These are phyloP conservation scores for Acer yangbiense DNA, from an alignment of 345 rosid genomes.

Conservation along the genomic window DNA sequence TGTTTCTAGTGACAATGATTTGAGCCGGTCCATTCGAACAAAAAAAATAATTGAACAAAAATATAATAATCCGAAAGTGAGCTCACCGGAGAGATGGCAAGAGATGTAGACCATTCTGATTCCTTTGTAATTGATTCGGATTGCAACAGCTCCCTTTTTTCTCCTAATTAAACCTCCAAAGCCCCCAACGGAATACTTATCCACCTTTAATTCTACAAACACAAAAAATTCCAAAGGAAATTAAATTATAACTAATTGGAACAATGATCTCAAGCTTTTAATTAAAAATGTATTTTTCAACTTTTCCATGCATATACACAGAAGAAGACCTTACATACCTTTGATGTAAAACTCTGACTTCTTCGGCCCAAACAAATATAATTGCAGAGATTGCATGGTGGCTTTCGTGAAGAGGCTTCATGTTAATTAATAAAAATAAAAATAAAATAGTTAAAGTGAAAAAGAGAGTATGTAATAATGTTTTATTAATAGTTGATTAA, in stretches of 20 bases:
- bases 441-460: too few species aligned
- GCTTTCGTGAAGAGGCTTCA: conserved; percentile 45
- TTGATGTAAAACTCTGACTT: conserved; percentile 26
- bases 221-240: background rate
- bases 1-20: too few species aligned
- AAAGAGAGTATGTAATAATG: too few species aligned
- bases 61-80: too few species aligned
- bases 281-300: too few species aligned
- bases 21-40: too few species aligned
- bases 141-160: conserved; percentile 56
- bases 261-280: too few species aligned
- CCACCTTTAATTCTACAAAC: conserved; percentile 44
- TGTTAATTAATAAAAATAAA: background rate
- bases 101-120: conserved; percentile 47
- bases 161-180: conserved; percentile 48
- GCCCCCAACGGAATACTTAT: conserved; percentile 47
- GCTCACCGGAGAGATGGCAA: conserved; percentile 53
- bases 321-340: conserved; percentile 24
- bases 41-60: too few species aligned
- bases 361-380: conserved; percentile 45
- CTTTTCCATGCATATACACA: too few species aligned
- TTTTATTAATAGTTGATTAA: too few species aligned
- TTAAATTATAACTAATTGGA: too few species aligned
- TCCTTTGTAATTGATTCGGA: conserved; percentile 47
- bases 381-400: conserved; percentile 54